phyloP scores from a whole-genome alignment of 2,329 filamentous ascomycete genomes.

The Aphanoascus verrucosus region DNA sequence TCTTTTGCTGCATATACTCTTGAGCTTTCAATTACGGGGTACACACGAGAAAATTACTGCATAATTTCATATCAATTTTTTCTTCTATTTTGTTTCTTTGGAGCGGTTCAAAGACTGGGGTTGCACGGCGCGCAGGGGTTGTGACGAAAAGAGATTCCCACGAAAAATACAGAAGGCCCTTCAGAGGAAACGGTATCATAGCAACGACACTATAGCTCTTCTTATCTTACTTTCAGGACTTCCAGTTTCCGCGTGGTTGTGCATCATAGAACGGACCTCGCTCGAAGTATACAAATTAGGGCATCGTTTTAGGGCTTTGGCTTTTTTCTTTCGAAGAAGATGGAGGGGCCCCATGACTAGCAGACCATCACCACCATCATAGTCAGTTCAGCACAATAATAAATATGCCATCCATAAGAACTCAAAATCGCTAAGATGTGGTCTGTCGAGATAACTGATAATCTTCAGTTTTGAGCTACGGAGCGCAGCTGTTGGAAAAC shows the following conservation, averaged over 20 bases:
- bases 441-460: background rate
- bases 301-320: background rate
- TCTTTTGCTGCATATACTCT: background rate
- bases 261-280: background rate
- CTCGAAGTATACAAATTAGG: constrained; percentile 5
- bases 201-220: background rate
- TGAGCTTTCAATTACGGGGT: background rate
- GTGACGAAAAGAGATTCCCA: too few species aligned
- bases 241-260: too few species aligned
- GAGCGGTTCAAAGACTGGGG: background rate
- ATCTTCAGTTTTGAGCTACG: too few species aligned
- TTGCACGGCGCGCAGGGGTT: background rate
- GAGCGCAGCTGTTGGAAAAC: too few species aligned
- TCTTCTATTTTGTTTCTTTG: background rate
- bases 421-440: background rate
- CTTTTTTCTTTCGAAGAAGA: background rate
- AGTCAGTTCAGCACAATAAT: background rate
- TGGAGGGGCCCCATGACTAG: too few species aligned
- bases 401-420: background rate
- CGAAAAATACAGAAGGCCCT: background rate
- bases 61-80: background rate
- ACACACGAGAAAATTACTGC: background rate
- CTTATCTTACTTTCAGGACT: too few species aligned
- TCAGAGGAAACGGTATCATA: background rate
- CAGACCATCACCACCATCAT: too few species aligned